A percentile compares a stretch with the other conserved stretches of the same genome.
These are phyloP conservation scores for Didymella pomorum DNA, from an alignment of 2,329 filamentous ascomycete genomes.

Conservation along the genomic window DNA sequence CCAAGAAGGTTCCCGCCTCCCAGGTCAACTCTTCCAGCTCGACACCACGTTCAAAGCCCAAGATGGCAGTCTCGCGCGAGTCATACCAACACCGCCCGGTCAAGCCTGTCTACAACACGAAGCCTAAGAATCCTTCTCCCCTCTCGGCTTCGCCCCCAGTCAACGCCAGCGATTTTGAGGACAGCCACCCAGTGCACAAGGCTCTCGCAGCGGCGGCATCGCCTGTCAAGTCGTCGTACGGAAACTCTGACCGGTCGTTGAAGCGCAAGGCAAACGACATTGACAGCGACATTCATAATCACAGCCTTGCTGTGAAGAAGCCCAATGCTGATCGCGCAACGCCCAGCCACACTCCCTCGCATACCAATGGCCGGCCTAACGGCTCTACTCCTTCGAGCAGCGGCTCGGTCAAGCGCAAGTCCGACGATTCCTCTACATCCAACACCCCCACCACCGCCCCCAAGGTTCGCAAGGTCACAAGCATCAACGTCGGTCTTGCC, in stretches of 20 bases:
- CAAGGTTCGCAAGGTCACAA: conserved; percentile 47
- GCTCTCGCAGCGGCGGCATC: conserved; percentile 47
- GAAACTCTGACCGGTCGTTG: conserved; percentile 45
- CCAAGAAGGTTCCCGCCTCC: conserved; percentile 39
- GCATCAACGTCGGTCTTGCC: conserved; percentile 45
- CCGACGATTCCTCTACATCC: conserved; percentile 48
- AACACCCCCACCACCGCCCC: conserved; percentile 37
- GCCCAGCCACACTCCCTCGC: conserved; percentile 41
- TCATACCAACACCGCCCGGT: conserved; percentile 39
- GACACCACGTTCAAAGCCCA: conserved; percentile 42
- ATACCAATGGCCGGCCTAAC: conserved; percentile 39
- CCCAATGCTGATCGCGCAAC: conserved; percentile 41
- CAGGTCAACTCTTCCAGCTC: conserved; percentile 33
- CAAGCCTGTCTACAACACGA: conserved; percentile 54
- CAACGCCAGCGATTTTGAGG: conserved; percentile 66
- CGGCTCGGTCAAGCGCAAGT: conserved; percentile 56
- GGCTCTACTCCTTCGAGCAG: conserved; percentile 41
- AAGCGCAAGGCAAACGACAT: conserved; percentile 54
- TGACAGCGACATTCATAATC: conserved; percentile 49
- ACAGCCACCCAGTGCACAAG: conserved; percentile 53
- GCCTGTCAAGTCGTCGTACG: conserved; percentile 42
- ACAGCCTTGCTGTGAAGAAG: conserved; percentile 46
- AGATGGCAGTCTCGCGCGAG: conserved; percentile 37
- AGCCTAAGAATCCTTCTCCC: conserved; percentile 68
- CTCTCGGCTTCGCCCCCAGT: conserved; percentile 68